These are phyloP conservation scores for Nadsonia fulvescens DNA, from an alignment of 805 yeast genomes.

Conservation along the genomic window DNA sequence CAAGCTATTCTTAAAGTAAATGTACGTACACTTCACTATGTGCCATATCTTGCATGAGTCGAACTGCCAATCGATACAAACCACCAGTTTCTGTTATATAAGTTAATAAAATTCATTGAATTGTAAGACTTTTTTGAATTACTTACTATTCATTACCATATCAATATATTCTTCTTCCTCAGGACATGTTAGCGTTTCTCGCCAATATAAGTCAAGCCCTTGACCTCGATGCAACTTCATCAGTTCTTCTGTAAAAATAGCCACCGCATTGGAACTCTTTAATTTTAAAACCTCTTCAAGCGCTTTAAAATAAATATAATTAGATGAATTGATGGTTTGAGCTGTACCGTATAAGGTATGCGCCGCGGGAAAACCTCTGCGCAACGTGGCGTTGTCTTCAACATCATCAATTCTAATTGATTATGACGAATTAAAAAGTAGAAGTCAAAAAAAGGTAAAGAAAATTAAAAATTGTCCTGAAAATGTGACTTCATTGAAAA, in stretches of 20 bases:
- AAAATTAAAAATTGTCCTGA: no score
- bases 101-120: conserved; percentile 1
- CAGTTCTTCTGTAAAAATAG: conserved; percentile 51
- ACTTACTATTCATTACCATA: conserved; percentile 58
- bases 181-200: conserved; percentile 47
- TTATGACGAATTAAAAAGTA: conserved; percentile 1
- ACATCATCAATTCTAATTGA: conserved; percentile 79
- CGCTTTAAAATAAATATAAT: conserved; percentile 64
- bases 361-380: conserved; percentile 69
- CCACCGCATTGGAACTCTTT: conserved; percentile 17
- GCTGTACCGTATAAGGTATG: conserved; percentile 66
- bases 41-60: conserved; percentile 32
- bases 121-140: neutral
- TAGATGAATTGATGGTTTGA: conserved; percentile 66
- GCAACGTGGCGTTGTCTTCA: conserved; percentile 53
- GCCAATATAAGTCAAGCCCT: conserved; percentile 77
- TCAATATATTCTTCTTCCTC: conserved; percentile 42
- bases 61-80: conserved; percentile 54
- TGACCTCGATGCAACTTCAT: conserved; percentile 76
- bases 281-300: conserved; percentile 29
- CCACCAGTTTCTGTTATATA: conserved; percentile 52
- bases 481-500: no score
- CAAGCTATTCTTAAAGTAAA: neutral
- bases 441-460: no score
- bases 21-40: conserved; percentile 8